A percentile compares a stretch with the other conserved stretches of the same genome.
Conservation (phyloP, 805 yeast genomes). For the Cyberlindnera nakhonratchasimensis region DNA sequence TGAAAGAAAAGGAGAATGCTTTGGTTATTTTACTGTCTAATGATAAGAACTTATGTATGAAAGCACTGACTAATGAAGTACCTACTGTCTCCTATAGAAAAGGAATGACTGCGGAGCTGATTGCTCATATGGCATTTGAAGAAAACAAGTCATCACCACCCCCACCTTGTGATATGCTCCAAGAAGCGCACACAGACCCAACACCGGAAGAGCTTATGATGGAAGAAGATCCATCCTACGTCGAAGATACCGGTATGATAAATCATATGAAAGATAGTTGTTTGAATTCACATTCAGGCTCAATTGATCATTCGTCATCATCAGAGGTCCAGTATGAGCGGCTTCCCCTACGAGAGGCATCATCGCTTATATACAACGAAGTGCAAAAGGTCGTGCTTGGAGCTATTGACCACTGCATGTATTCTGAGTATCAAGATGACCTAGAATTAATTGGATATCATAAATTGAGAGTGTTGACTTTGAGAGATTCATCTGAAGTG, state of each 20-base stretch:
- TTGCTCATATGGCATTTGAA: conserved; percentile 37
- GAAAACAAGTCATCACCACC: conserved; percentile 30
- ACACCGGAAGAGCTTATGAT: no score
- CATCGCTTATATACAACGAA: conserved; percentile 37
- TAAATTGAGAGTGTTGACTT: conserved; percentile 29
- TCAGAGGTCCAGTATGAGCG: background rate
- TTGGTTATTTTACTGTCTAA: conserved; percentile 69
- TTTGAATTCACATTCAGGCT: no score
- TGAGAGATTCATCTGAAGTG: conserved; percentile 42
- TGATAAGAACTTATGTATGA: conserved; percentile 78
- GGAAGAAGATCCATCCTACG: no score
- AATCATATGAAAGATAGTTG: no score
- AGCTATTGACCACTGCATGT: conserved; percentile 50
- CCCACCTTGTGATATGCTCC: background rate
- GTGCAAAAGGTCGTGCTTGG: conserved; percentile 38
- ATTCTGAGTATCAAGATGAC: conserved; percentile 53
- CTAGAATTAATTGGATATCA: conserved; percentile 49
- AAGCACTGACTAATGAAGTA: conserved; percentile 65
- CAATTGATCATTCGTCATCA: no score
- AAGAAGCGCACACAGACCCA: no score
- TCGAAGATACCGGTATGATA: no score
- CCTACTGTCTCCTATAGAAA: conserved; percentile 52
- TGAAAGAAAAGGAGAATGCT: conserved; percentile 37
- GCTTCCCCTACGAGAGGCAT: conserved; percentile 10
- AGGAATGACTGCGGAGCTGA: conserved; percentile 45